Percentiles rank a stretch among this genome's conserved stretches.
Evolutionary conservation across 106 monocot genomes (phyloP).

Genomic region (Iris macrosiphon): DNA sequence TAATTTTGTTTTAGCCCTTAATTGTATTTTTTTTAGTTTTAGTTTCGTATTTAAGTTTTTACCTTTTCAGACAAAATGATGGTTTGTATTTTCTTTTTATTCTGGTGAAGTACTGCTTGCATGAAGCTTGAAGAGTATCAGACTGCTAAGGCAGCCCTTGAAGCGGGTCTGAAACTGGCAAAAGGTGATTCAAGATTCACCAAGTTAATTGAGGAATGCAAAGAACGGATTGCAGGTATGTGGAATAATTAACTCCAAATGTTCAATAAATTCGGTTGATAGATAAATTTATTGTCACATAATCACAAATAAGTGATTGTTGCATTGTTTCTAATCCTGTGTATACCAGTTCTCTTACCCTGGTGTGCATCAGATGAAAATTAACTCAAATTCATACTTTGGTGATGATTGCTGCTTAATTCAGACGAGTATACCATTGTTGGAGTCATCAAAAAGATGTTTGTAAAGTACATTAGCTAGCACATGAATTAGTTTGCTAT

Average conservation of each 20-base stretch:
- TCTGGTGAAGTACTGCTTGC: slow-evolving; percentile 57
- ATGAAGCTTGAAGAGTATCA: slow-evolving; percentile 88
- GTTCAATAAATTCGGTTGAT: neutral
- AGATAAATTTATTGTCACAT: neutral
- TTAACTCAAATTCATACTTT: neutral
- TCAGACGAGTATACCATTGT: neutral
- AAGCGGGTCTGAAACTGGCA: slow-evolving; percentile 47
- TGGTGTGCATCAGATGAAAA: neutral
- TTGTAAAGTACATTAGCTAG: too few relatives aligned
- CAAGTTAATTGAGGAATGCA: slow-evolving; percentile 71
- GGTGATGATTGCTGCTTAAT: neutral
- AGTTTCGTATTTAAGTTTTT: too few relatives aligned
- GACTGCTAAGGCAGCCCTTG: slow-evolving; percentile 78
- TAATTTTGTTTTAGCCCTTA: too few relatives aligned
- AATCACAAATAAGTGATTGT: neutral
- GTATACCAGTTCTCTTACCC: too few relatives aligned
- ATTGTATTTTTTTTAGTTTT: too few relatives aligned
- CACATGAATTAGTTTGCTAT: neutral
- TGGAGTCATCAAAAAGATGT: too few relatives aligned
- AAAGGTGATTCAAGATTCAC: slow-evolving; percentile 63
- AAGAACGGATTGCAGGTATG: slow-evolving; percentile 72
- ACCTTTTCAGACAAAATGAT: too few relatives aligned
- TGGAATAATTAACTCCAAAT: neutral
- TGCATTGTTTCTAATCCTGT: neutral
- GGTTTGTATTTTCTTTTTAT: too few relatives aligned